Base-by-base conservation (phyloP, 1,284 basidiomycete species). In the Microbotryum intermedium region DNA sequence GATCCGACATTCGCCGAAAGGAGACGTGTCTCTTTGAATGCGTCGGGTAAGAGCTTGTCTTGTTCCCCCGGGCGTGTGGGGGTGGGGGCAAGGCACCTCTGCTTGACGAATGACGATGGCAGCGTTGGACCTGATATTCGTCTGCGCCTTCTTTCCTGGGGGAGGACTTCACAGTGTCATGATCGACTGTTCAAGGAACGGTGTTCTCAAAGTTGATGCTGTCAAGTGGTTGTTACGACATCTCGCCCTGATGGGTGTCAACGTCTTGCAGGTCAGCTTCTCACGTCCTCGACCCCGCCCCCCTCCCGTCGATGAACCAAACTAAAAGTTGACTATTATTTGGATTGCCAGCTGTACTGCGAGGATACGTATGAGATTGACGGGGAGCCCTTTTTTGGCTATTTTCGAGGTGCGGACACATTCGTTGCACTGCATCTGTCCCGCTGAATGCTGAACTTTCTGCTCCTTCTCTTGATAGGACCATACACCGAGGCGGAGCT, bases 181-280 rank as follows among this genome's bases (percentile, higher is more conserved):
- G 75, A 72, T 76, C 50, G 75, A 76, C 63, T 76, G 75, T 55
- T 74, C 72, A 30, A 63, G 75, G 10, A 76, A 76, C 50, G 75
- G 75, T 18, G 75, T 76, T 0, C 66, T 76, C 51, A 70, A 65
- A 25, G 65, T 72, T 5, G 62, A 62, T 6, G 63, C 67, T 10
- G 67, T 72, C 39, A 71, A 73, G 53, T 71, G 65, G 39, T 60
- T 76, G 16, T 54, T 72, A 6, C 67, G 73, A 16, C 71, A 69
- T 10, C 64, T 75, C 8, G 70, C 74, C 0, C 54, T 74, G 4
- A 68, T 73, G 53, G 75, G 75, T 2, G 68, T 66, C 53, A 76
- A 76, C 67, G 72, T 75, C 69, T 56, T 72, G 2, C 70, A 72
- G 58, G 64, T 70, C 1, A 59, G 65, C n/a, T 39, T 30, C 10